Evolutionary conservation across 176 grass and related monocot species (phyloP).

Genomic region (Cenchrus purpureus): DNA sequence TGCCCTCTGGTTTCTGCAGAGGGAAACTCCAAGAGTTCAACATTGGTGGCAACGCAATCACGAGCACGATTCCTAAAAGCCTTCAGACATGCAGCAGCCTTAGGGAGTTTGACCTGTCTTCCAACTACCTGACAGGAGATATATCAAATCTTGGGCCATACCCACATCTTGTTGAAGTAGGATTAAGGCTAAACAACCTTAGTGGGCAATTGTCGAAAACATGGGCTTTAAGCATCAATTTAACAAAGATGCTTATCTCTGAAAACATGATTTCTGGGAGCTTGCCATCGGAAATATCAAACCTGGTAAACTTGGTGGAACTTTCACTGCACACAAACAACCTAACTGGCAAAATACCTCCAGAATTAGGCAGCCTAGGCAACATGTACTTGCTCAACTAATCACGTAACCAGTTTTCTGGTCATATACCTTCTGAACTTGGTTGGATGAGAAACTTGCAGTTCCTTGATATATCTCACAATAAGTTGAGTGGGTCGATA

Average conservation of each 20-base stretch:
- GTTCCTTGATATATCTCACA: no score
- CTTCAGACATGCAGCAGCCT: conserved; percentile 29
- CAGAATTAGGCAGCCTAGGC: no score
- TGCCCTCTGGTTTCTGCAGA: not conserved
- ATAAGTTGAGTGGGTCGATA: no score
- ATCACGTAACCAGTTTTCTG: no score
- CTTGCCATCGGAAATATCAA: not conserved
- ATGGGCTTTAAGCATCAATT: conserved; percentile 20
- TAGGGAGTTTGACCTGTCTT: fast-evolving
- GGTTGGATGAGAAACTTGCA: no score
- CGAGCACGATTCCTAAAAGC: not conserved
- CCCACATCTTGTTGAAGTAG: not conserved
- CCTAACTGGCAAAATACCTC: no score
- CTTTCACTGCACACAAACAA: no score
- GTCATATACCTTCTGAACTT: no score
- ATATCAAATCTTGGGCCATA: conserved; percentile 30
- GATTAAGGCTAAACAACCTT: not conserved
- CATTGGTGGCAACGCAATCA: not conserved
- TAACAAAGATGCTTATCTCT: not conserved
- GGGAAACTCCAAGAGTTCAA: not conserved
- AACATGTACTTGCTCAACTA: no score
- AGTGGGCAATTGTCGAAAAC: not conserved
- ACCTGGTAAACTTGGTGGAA: not conserved
- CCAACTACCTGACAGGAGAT: conserved; percentile 23
- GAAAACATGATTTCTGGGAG: not conserved